Evolutionary conservation across 2,329 filamentous ascomycete species (phyloP).

Genomic region (Salinomyces thailandicus): DNA sequence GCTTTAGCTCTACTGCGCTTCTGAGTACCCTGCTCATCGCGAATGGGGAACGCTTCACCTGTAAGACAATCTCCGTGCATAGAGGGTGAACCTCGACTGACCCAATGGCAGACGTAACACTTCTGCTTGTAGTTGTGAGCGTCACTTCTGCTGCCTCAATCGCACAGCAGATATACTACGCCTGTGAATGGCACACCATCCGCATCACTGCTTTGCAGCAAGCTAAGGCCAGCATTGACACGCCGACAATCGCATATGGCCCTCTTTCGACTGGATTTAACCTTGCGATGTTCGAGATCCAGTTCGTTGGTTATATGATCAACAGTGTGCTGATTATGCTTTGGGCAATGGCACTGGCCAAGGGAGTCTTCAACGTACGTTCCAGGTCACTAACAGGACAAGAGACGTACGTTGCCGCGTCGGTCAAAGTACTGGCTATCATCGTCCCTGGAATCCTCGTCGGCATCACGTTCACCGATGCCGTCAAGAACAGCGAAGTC

Average conservation of each 20-base stretch:
- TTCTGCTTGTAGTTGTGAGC: neutral
- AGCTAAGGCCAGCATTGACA: constrained; percentile 1
- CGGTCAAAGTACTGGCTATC: constrained; percentile 1
- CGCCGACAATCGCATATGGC: constrained; percentile 1
- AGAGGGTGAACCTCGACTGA: no score
- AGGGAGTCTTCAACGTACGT: constrained; percentile 4
- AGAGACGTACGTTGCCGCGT: neutral
- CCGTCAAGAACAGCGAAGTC: neutral
- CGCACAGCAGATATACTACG: constrained; percentile 6
- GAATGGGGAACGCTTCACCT: constrained; percentile 3
- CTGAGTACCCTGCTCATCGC: constrained; percentile 1
- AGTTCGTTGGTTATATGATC: constrained; percentile 2
- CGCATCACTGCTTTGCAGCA: neutral
- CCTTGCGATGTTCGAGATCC: constrained; percentile 4
- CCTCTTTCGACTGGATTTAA: constrained; percentile 6
- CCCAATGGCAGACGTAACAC: constrained; percentile 2
- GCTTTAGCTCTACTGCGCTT: constrained; percentile 1
- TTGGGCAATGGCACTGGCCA: constrained; percentile 4
- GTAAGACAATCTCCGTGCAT: neutral
- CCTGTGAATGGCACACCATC: constrained; percentile 4
- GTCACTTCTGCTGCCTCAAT: constrained; percentile 4
- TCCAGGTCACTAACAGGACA: neutral
- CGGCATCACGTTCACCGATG: neutral
- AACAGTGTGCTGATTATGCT: constrained; percentile 1
- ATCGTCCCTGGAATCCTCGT: constrained; percentile 1